phyloP scores from a whole-genome alignment of 495 filamentous ascomycete genomes.

The Trichocladium uniseriatum region DNA sequence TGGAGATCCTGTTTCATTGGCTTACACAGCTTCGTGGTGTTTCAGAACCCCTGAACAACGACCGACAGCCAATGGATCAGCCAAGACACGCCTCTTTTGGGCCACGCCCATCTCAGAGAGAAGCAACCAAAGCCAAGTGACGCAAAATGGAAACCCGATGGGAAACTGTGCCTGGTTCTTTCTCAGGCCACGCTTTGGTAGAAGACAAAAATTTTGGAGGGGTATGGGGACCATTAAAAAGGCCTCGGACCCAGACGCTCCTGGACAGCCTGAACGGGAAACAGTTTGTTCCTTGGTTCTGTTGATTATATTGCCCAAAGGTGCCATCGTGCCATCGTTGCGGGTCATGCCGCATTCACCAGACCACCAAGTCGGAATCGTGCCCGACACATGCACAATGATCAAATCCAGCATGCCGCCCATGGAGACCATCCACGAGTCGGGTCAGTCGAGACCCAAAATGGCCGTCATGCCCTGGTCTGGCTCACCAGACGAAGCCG shows the following conservation, averaged over 20 bases:
- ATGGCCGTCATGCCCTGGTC: not conserved
- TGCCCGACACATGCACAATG: not conserved
- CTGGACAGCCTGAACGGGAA: not conserved
- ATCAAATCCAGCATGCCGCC: not conserved
- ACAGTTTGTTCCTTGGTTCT: not conserved
- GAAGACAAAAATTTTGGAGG: not conserved
- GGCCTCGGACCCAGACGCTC: not conserved
- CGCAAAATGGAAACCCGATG: not conserved
- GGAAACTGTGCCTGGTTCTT: not conserved
- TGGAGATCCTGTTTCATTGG: not conserved
- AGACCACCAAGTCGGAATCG: not conserved
- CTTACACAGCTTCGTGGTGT: not conserved
- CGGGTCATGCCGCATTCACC: not conserved
- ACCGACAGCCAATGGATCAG: conserved; percentile 3
- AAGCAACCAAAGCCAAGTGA: not conserved
- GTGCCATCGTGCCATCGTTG: not conserved
- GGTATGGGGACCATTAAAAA: not conserved
- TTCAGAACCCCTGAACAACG: not conserved
- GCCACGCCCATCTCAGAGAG: not conserved
- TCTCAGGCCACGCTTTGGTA: not conserved
- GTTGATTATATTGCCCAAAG: not conserved
- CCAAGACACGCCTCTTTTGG: conserved; percentile 1
- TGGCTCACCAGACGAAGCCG: not conserved
- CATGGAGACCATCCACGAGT: conserved; percentile 18
- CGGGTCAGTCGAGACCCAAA: not conserved